Evolutionary conservation across 2,329 filamentous ascomycete genomes (phyloP).

Genomic region (Sclerotinia minor): DNA sequence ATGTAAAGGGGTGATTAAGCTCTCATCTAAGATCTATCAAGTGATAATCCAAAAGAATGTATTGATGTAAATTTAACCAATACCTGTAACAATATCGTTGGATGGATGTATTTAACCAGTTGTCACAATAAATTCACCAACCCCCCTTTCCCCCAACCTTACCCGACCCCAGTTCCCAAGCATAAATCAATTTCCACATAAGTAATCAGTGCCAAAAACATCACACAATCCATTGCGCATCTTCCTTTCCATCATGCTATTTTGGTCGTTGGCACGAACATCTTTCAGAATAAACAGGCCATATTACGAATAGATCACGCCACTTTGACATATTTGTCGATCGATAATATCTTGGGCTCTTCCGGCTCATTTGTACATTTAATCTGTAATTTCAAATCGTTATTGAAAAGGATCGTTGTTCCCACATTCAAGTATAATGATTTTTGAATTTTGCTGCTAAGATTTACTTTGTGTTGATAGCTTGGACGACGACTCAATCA

Average conservation of each 20-base stretch:
- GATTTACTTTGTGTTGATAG: not conserved
- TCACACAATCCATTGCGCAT: not conserved
- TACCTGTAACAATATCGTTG: not conserved
- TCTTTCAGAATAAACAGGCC: constrained; percentile 13
- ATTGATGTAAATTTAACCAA: not conserved
- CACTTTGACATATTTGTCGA: constrained; percentile 16
- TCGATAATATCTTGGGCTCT: not conserved
- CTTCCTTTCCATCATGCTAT: not conserved
- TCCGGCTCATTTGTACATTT: not conserved
- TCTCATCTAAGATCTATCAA: not conserved
- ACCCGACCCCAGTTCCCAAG: not conserved
- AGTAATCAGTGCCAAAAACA: not conserved
- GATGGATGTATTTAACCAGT: not conserved
- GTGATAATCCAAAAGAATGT: too few relatives aligned
- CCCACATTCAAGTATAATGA: too few relatives aligned
- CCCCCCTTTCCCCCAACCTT: not conserved
- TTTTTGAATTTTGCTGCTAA: not conserved
- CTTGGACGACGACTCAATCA: not conserved
- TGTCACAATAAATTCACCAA: not conserved
- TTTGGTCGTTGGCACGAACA: not conserved
- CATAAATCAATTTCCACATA: not conserved
- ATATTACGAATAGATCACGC: constrained; percentile 20
- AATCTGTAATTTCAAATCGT: not conserved
- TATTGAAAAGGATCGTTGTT: not conserved
- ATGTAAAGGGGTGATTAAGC: not conserved